Evolutionary conservation across 805 yeast species (phyloP).

Genomic region (Kodamaea neixiangensis): DNA sequence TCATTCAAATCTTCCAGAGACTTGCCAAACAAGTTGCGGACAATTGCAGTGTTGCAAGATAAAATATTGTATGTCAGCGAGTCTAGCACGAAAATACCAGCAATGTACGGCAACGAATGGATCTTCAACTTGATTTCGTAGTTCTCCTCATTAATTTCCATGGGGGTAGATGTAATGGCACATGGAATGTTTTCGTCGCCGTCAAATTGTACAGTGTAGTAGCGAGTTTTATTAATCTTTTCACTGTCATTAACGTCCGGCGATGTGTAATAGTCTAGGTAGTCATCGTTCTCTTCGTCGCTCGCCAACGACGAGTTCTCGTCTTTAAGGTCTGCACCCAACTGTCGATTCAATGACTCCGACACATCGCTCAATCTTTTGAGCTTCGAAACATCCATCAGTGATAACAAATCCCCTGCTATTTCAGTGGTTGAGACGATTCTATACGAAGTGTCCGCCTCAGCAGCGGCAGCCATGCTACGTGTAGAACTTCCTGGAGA

Average conservation of each 20-base stretch:
- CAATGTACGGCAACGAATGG: constrained; percentile 80
- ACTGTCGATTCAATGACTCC: constrained; percentile 26
- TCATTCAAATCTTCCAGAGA: constrained; percentile 46
- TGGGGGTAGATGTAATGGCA: constrained; percentile 65
- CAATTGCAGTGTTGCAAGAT: constrained; percentile 78
- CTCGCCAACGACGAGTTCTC: not conserved
- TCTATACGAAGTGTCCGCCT: constrained; percentile 14
- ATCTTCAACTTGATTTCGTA: constrained; percentile 58
- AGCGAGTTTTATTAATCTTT: constrained; percentile 56
- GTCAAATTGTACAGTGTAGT: constrained; percentile 55
- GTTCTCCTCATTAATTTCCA: constrained; percentile 47
- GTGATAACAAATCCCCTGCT: constrained; percentile 36
- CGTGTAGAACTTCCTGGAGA: constrained; percentile 1
- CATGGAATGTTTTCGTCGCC: constrained; percentile 60
- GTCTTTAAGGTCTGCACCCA: constrained; percentile 11
- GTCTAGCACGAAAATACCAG: constrained; percentile 77
- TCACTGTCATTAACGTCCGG: constrained; percentile 29
- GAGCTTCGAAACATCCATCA: constrained; percentile 17
- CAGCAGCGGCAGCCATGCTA: not conserved
- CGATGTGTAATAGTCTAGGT: constrained; percentile 16
- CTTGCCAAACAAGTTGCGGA: constrained; percentile 76
- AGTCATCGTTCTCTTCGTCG: constrained; percentile 14
- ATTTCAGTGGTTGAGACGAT: constrained; percentile 31
- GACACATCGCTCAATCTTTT: constrained; percentile 25
- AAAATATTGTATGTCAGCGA: constrained; percentile 50